Evolutionary conservation across 306 rosid genomes (phyloP).

Genomic region (Cotoneaster glaucophyllus): DNA sequence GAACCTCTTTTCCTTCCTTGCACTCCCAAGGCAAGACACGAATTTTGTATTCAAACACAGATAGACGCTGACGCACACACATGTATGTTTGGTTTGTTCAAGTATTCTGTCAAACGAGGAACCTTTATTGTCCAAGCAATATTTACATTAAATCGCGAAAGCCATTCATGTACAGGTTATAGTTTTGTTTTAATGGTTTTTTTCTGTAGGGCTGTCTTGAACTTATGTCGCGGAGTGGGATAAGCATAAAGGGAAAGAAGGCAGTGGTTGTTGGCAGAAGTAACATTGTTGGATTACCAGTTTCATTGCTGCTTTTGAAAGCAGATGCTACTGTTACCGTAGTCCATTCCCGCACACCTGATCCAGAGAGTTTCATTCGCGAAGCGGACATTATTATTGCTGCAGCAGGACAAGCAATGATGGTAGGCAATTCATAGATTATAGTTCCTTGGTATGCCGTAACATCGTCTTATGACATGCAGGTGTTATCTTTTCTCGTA

Average conservation of each 20-base stretch:
- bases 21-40: too few species aligned
- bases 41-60: too few species aligned
- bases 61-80: too few species aligned
- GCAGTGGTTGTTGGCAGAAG: slow-evolving; percentile 94
- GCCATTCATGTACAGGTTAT: neutral
- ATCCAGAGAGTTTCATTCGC: slow-evolving; percentile 56
- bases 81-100: too few species aligned
- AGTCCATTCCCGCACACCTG: slow-evolving; percentile 63
- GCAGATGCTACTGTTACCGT: slow-evolving; percentile 78
- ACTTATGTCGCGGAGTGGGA: slow-evolving; percentile 71
- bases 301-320: slow-evolving; percentile 75
- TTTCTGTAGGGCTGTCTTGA: slow-evolving; percentile 71
- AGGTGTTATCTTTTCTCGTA: neutral
- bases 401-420: slow-evolving; percentile 84
- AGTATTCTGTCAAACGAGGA: too few species aligned
- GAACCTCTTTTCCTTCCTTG: too few species aligned
- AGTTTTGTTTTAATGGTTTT: neutral
- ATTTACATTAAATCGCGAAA: neutral
- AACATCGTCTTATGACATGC: neutral
- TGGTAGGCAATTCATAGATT: slow-evolving; percentile 39
- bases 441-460: neutral
- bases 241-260: slow-evolving; percentile 63
- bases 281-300: slow-evolving; percentile 90
- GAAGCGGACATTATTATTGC: slow-evolving; percentile 89
- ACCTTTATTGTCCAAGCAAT: neutral